Base-by-base conservation (phyloP, 2,329 filamentous ascomycete species). In the Aspergillus fructus region DNA sequence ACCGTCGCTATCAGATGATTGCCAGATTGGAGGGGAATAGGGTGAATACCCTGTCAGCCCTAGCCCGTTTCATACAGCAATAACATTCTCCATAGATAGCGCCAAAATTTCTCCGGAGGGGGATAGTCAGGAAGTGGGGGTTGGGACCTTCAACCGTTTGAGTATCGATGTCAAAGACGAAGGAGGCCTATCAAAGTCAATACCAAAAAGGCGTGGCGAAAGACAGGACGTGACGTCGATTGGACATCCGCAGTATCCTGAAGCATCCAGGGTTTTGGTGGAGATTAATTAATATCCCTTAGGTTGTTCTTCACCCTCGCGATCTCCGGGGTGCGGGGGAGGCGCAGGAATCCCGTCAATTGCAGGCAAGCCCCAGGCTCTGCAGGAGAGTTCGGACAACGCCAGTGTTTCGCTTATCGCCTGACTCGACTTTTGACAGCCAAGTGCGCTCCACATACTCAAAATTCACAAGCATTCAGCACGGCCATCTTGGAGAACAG, bases 301-400 rank as follows among this genome's bases (percentile, higher is more conserved):
- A 51, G 45, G 55, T 13, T 12, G 23, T 41, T 37, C 51, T 55
- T 63, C 59, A 52, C 49, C 56, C 56, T 61, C 58, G 53, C 60
- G 58, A 66, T 66, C 62, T n/a, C 49, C 55, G 56, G 58, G 47
- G 42, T 63, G 59, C 58, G 61, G 59, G 57, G 59, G 48, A 53
- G 49, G 27, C 23, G 24, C 40, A 17, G 24, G 50, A 50, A 60
- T 61, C 55, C 59, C 64, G 58, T 65, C 64, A 66, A 66, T 66
- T 47, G 59, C 33, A 52, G 49, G 33, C n/a, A 30, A 39, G 17
- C n/a, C 19, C 30, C 40, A 19, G 24, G 30, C 15, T 52, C 45
- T 43, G 45, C 15, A 53, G 37, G 19, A 40, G 21, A 48, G 9
- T 47, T 27, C 11, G 6, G 40, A 23, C 13, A 37, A 37, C 30